A percentile compares a stretch with the other conserved stretches of the same genome.
Evolutionary conservation across 1,284 basidiomycete species (phyloP).

Genomic region (Cryptococcus floricola): DNA sequence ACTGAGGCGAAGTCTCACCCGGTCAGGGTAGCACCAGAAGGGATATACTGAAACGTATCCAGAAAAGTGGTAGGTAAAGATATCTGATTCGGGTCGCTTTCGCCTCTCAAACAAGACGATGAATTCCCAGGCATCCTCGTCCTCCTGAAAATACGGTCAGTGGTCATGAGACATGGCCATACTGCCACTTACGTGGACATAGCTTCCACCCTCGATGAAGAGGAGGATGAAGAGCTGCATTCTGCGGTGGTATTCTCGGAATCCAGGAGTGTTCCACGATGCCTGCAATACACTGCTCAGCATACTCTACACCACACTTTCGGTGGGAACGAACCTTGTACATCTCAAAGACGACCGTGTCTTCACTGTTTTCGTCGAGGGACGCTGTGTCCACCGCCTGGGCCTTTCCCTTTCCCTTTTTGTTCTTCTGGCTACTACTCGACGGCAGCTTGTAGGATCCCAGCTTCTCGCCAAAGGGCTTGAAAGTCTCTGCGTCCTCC

Average conservation of each 20-base stretch:
- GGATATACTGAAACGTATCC: conserved; percentile 89
- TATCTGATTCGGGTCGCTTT: conserved; percentile 51
- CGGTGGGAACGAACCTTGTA: conserved; percentile 64
- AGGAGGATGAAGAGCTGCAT: conserved; percentile 94
- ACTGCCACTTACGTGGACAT: conserved; percentile 61
- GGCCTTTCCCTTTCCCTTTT: conserved; percentile 10
- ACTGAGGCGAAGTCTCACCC: conserved; percentile 75
- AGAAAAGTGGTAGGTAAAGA: conserved; percentile 76
- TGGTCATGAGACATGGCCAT: neutral
- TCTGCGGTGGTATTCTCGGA: conserved; percentile 83
- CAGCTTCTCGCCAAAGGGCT: conserved; percentile 71
- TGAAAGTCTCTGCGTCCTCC: conserved; percentile 67
- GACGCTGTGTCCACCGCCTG: conserved; percentile 27
- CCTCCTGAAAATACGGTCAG: conserved; percentile 53
- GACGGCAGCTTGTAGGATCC: conserved; percentile 65
- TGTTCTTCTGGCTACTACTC: conserved; percentile 31
- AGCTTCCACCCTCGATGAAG: conserved; percentile 93
- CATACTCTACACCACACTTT: neutral
- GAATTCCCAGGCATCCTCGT: conserved; percentile 86
- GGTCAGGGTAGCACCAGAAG: conserved; percentile 90
- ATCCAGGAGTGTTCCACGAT: conserved; percentile 83
- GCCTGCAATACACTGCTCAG: conserved; percentile 51
- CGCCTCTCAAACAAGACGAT: conserved; percentile 77
- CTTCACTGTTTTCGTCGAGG: conserved; percentile 57
- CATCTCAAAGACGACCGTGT: conserved; percentile 70